Percentiles rank a stretch among this genome's conserved stretches.
These are phyloP conservation scores for Pseudoneurospora amorphoporcata DNA, from an alignment of 495 filamentous ascomycete genomes.

Conservation along the genomic window DNA sequence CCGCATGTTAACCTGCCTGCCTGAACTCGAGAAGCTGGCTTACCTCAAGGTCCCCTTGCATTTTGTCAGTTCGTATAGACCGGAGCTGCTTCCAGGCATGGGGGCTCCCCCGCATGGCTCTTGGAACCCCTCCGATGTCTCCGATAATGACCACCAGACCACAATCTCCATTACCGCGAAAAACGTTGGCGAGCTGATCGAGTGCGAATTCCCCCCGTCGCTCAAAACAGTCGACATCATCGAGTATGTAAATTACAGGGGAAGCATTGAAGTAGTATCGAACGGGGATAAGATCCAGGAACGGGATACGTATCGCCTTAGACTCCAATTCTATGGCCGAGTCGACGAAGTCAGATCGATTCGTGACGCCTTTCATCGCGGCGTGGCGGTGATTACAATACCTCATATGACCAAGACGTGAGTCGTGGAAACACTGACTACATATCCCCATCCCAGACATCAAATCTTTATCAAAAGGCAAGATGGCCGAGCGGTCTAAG, in stretches of 20 bases:
- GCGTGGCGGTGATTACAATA: neutral
- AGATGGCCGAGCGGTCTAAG: neutral
- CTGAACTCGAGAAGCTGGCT: neutral
- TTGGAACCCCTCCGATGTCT: neutral
- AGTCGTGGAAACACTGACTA: neutral
- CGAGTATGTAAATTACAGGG: neutral
- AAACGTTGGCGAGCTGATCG: neutral
- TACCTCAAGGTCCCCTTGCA: neutral
- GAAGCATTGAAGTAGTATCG: rapidly evolving
- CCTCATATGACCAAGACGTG: neutral
- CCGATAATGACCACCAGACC: neutral
- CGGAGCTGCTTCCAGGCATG: neutral
- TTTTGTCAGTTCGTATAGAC: neutral
- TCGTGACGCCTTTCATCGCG: neutral
- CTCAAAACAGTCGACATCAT: neutral
- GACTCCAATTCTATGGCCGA: neutral
- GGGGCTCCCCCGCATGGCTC: neutral
- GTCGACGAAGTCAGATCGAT: neutral
- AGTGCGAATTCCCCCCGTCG: neutral
- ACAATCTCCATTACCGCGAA: neutral
- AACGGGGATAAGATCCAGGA: neutral
- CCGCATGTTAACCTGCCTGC: neutral
- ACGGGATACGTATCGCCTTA: neutral
- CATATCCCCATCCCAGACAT: neutral
- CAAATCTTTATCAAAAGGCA: neutral